Percentiles rank a stretch among this genome's conserved stretches.
Conservation (phyloP, 495 filamentous ascomycete species). For the Hypoxylon lienhwacheense region DNA sequence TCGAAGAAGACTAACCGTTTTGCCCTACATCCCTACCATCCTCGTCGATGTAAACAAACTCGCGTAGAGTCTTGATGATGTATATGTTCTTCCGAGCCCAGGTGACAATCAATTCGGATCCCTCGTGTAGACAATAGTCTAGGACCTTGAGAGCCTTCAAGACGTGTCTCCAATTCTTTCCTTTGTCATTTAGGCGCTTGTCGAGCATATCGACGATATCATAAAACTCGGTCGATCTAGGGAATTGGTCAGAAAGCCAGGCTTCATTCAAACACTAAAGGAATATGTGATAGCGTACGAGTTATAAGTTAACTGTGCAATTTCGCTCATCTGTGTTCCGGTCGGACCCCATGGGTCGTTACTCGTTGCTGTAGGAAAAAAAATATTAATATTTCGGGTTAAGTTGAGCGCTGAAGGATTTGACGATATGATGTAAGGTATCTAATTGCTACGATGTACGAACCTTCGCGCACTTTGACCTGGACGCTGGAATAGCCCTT, state of each 20-base stretch:
- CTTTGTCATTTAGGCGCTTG: conserved; percentile 98
- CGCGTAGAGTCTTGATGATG: conserved; percentile 96
- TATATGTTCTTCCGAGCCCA: conserved; percentile 98
- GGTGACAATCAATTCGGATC: conserved; percentile 92
- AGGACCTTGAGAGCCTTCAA: conserved; percentile 96
- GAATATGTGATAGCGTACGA: conserved; percentile 61
- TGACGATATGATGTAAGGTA: not conserved
- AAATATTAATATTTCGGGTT: conserved; percentile 29
- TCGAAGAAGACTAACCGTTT: conserved; percentile 63
- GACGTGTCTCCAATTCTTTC: conserved; percentile 99
- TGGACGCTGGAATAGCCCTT: conserved; percentile 97
- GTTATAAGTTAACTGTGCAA: conserved; percentile 95
- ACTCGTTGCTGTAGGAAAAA: conserved; percentile 73
- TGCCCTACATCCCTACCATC: conserved; percentile 93
- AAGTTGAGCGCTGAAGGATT: not conserved
- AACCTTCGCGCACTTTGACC: conserved; percentile 99
- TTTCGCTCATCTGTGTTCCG: conserved; percentile 98
- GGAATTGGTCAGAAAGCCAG: conserved; percentile 10
- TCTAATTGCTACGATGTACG: conserved; percentile 41
- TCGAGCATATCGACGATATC: conserved; percentile 99
- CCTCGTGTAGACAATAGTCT: conserved; percentile 98
- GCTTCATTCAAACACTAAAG: not conserved
- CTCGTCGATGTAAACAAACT: conserved; percentile 95
- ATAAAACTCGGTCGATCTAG: conserved; percentile 93
- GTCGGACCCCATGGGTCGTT: conserved; percentile 99